Evolutionary conservation across 306 rosid genomes (phyloP).

Genomic region (Medicago lupulina): DNA sequence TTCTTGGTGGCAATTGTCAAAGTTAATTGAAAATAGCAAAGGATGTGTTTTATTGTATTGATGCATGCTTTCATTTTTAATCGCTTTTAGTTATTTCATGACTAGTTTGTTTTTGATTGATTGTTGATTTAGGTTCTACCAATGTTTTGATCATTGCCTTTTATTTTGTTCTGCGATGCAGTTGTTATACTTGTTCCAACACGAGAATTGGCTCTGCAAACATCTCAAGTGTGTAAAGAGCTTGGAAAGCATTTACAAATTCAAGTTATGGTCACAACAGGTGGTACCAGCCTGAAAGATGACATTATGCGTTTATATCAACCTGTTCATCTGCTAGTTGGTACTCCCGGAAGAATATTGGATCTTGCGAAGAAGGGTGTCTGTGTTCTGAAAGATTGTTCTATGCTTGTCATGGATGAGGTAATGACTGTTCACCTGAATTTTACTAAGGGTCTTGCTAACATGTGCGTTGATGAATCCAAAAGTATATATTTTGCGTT

Average conservation of each 20-base stretch:
- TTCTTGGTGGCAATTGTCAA: conserved; percentile 15
- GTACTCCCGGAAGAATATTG: conserved; percentile 98
- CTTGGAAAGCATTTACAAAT: conserved; percentile 92
- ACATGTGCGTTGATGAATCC: too few species aligned
- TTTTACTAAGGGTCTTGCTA: background rate
- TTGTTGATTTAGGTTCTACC: conserved; percentile 23
- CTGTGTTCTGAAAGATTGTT: conserved; percentile 80
- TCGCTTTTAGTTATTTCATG: background rate
- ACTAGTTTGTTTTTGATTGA: background rate
- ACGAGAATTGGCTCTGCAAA: conserved; percentile 96
- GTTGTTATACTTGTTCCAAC: conserved; percentile 98
- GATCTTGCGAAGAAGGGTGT: conserved; percentile 96
- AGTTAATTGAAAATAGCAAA: conserved; percentile 13
- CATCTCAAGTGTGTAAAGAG: conserved; percentile 99
- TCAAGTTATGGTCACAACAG: conserved; percentile 98
- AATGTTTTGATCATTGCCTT: conserved; percentile 32
- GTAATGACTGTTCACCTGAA: conserved; percentile 50
- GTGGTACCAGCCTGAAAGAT: conserved; percentile 97
- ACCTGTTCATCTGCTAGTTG: conserved; percentile 97
- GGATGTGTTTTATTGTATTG: conserved; percentile 28
- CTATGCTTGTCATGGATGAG: conserved; percentile 98
- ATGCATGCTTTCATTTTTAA: conserved; percentile 17
- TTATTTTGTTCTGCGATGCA: conserved; percentile 41
- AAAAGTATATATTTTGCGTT: too few species aligned
- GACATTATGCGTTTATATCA: conserved; percentile 98